Conservation (phyloP, 2,329 filamentous ascomycete genomes). For the Alternaria gaisen region DNA sequence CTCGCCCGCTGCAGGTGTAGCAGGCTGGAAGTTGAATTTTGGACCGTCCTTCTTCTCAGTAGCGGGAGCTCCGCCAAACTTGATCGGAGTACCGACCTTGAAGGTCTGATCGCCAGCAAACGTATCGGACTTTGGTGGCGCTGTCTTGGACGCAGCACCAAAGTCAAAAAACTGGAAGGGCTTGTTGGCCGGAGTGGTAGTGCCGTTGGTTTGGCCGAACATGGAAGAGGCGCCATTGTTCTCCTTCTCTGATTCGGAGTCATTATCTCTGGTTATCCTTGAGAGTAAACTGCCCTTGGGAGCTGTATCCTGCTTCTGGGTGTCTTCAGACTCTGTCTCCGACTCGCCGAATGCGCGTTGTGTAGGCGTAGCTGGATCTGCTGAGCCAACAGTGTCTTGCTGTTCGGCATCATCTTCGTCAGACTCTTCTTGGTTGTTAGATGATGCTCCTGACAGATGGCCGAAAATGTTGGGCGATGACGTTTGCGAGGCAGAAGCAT, state of each 20-base stretch:
- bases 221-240: constrained; percentile 22
- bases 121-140: constrained; percentile 37
- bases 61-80: constrained; percentile 39
- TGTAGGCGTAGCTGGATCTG: constrained; percentile 28
- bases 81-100: constrained; percentile 48
- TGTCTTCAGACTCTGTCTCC: constrained; percentile 38
- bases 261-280: constrained; percentile 39
- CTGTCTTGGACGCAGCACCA: constrained; percentile 37
- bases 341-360: constrained; percentile 38
- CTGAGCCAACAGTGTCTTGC: constrained; percentile 22
- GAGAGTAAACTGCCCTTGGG: constrained; percentile 35
- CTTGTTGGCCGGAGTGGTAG: constrained; percentile 38
- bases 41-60: constrained; percentile 37
- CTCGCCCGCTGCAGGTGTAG: constrained; percentile 36
- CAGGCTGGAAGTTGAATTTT: constrained; percentile 38
- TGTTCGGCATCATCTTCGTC: constrained; percentile 34
- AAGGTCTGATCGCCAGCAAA: constrained; percentile 50
- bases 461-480: constrained; percentile 44
- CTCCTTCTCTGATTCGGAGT: constrained; percentile 36
- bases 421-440: constrained; percentile 42
- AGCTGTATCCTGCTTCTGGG: constrained; percentile 24
- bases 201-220: constrained; percentile 36
- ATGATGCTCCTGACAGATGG: constrained; percentile 46
- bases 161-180: constrained; percentile 43
- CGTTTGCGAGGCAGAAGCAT: constrained; percentile 32